phyloP scores from a whole-genome alignment of 2,329 filamentous ascomycete species.

The Cytospora piceae region DNA sequence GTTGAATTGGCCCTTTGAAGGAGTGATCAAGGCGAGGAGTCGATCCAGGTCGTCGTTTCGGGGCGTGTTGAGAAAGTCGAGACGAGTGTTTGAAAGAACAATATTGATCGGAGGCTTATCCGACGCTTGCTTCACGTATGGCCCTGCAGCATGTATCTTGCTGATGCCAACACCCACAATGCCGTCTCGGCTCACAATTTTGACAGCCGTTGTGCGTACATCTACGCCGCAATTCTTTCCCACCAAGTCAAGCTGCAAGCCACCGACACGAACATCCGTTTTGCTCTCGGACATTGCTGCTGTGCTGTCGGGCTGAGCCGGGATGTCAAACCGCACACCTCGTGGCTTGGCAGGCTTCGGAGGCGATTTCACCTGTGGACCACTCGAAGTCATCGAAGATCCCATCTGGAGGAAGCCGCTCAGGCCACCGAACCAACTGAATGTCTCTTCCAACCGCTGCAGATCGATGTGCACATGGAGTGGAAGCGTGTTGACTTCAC shows the following conservation, averaged over 20 bases:
- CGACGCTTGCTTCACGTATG: conserved; percentile 58
- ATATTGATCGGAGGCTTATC: conserved; percentile 64
- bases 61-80: conserved; percentile 75
- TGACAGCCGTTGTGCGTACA: conserved; percentile 79
- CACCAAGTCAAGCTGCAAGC: conserved; percentile 74
- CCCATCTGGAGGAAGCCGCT: conserved; percentile 90
- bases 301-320: conserved; percentile 53
- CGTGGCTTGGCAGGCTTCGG: conserved; percentile 49
- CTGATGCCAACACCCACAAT: conserved; percentile 75
- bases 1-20: conserved; percentile 85
- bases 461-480: conserved; percentile 77
- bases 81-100: conserved; percentile 66
- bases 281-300: conserved; percentile 62
- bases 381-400: conserved; percentile 77
- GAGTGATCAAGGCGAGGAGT: conserved; percentile 83
- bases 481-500: conserved; percentile 76
- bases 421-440: conserved; percentile 87
- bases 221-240: conserved; percentile 76
- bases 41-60: conserved; percentile 80
- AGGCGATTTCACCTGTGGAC: conserved; percentile 51
- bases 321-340: conserved; percentile 62
- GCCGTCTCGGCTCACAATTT: conserved; percentile 74
- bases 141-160: conserved; percentile 74
- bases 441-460: conserved; percentile 79
- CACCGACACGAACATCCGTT: conserved; percentile 75